Evolutionary conservation across 176 grass and related monocot species (phyloP).

Genomic region (Juncus effusus): DNA sequence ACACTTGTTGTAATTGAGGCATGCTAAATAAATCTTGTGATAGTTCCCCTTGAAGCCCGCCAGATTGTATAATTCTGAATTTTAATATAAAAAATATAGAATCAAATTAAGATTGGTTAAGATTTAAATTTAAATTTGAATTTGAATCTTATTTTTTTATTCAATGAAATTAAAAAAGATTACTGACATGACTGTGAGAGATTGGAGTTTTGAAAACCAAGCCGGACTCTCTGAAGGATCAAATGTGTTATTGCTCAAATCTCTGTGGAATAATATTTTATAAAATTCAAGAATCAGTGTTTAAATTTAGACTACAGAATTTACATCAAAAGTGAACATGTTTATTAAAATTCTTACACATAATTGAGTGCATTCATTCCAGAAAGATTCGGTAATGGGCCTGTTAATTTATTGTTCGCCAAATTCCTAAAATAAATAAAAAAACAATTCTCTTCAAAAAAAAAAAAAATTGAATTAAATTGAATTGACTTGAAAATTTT

Average conservation of each 20-base stretch:
- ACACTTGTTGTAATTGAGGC: constrained; percentile 81
- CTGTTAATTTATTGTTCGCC: constrained; percentile 76
- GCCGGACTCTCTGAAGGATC: constrained; percentile 53
- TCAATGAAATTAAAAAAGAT: background rate
- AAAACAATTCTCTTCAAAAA: constrained; percentile 41
- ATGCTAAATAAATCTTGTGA: constrained; percentile 56
- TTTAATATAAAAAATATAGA: constrained; percentile 10
- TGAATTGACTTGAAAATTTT: background rate
- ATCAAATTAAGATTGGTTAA: constrained; percentile 10
- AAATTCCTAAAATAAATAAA: constrained; percentile 57
- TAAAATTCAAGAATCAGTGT: background rate
- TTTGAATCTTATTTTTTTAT: constrained; percentile 2
- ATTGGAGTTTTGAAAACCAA: constrained; percentile 63
- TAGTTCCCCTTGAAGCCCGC: constrained; percentile 53
- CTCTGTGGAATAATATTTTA: constrained; percentile 35
- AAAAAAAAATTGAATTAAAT: constrained; percentile 11
- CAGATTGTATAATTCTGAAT: constrained; percentile 76
- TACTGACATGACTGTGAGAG: constrained; percentile 70
- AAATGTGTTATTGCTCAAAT: constrained; percentile 95
- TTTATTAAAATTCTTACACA: constrained; percentile 51
- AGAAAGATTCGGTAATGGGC: constrained; percentile 61
- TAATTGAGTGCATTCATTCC: constrained; percentile 57
- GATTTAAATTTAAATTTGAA: background rate
- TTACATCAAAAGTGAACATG: constrained; percentile 1
- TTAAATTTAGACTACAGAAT: background rate